Conservation (phyloP, 2,329 filamentous ascomycete genomes). For the Talaromyces sp. region DNA sequence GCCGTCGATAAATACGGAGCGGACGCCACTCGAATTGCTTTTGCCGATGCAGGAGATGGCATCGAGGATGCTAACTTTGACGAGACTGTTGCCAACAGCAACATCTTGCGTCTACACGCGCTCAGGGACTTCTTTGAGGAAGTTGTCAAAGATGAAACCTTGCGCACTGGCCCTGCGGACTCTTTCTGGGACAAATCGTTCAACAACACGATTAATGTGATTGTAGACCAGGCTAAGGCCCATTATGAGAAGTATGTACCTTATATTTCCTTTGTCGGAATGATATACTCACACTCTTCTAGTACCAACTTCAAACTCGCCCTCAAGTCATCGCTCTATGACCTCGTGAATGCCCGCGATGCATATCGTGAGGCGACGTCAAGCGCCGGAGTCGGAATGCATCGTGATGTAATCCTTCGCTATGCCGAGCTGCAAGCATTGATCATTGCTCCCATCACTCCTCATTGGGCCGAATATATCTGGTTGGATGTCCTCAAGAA, state of each 20-base stretch:
- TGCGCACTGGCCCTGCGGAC: conserved; percentile 71
- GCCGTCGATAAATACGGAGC: conserved; percentile 89
- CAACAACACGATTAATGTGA: conserved; percentile 82
- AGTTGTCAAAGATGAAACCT: conserved; percentile 64
- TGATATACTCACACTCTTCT: conserved; percentile 12
- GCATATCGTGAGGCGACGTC: conserved; percentile 81
- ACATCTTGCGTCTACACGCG: conserved; percentile 76
- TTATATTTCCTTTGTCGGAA: not conserved
- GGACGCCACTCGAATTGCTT: conserved; percentile 82
- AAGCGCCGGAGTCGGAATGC: conserved; percentile 76
- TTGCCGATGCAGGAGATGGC: conserved; percentile 90
- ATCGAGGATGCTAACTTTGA: conserved; percentile 97
- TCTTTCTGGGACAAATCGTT: conserved; percentile 84
- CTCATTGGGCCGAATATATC: conserved; percentile 91
- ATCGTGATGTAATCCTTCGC: conserved; percentile 68
- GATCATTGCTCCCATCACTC: conserved; percentile 75
- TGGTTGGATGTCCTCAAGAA: conserved; percentile 87
- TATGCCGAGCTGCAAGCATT: conserved; percentile 86
- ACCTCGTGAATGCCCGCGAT: conserved; percentile 82
- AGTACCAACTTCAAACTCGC: conserved; percentile 77
- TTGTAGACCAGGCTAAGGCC: conserved; percentile 71
- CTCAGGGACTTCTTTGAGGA: conserved; percentile 92
- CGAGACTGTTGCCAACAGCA: conserved; percentile 87
- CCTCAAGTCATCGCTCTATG: conserved; percentile 82
- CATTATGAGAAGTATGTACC: conserved; percentile 65